Percentiles rank a stretch among this genome's conserved stretches.
Conservation (phyloP, 345 rosid species). For the Arabidopsis suecica region DNA sequence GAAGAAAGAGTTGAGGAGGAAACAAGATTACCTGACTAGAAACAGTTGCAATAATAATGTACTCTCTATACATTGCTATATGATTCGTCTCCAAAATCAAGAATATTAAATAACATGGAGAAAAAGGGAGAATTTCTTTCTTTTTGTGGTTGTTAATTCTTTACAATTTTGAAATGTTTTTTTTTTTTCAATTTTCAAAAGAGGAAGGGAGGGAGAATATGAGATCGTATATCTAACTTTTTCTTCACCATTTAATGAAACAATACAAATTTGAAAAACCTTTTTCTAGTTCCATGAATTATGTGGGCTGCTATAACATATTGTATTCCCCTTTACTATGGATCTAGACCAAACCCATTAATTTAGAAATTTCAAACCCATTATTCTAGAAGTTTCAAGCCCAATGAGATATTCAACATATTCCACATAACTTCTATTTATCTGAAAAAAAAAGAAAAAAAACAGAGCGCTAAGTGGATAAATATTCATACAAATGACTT, state of each 20-base stretch:
- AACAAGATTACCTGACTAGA: slow-evolving; percentile 16
- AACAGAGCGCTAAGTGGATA: not conserved
- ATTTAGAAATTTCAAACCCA: not conserved
- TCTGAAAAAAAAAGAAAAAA: not conserved
- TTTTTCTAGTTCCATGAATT: not conserved
- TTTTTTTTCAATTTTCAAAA: not conserved
- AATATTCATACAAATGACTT: slow-evolving; percentile 9
- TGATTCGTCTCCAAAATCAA: not conserved
- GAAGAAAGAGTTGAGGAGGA: not conserved
- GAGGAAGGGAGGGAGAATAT: slow-evolving; percentile 12
- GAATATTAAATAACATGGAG: not conserved
- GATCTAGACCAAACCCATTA: not conserved
- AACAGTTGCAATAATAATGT: not conserved
- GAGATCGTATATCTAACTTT: slow-evolving; percentile 5
- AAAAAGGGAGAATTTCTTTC: not conserved
- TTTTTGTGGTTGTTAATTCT: not conserved
- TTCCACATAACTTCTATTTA: not conserved
- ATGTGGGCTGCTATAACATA: not conserved
- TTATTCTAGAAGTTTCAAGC: not conserved
- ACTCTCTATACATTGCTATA: too few relatives aligned
- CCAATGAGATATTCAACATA: not conserved
- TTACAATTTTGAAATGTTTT: not conserved
- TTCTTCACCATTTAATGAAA: not conserved
- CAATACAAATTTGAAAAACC: not conserved
- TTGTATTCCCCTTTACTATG: not conserved